These are phyloP conservation scores for Trypanosoma vivax DNA, from an alignment of 208 protist genomes.

Conservation along the genomic window DNA sequence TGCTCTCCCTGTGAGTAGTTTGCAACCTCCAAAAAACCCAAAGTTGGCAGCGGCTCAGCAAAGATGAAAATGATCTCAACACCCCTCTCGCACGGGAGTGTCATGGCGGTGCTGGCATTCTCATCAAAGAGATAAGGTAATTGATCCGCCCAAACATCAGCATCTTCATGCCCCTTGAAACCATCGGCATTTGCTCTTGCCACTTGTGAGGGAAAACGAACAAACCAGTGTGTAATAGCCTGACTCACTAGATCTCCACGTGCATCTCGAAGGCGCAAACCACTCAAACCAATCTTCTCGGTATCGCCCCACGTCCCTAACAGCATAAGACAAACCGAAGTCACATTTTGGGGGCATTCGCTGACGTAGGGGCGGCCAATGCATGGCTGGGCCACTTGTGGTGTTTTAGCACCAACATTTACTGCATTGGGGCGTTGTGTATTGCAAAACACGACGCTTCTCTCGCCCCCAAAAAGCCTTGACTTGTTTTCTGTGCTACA, in stretches of 20 bases:
- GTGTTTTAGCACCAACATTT: not conserved
- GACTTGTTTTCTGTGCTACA: not conserved
- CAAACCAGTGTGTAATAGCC: slow-evolving; percentile 19
- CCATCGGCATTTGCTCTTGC: not conserved
- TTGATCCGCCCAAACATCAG: slow-evolving; percentile 1
- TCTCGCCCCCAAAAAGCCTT: slow-evolving; percentile 7
- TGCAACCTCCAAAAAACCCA: slow-evolving; percentile 63
- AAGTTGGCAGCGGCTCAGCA: slow-evolving; percentile 22
- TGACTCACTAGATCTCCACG: slow-evolving; percentile 27
- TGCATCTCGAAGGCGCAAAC: slow-evolving; percentile 53
- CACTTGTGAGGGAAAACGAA: slow-evolving; percentile 31
- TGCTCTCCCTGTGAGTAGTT: slow-evolving; percentile 58
- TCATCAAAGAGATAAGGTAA: slow-evolving; percentile 39
- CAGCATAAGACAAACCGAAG: slow-evolving; percentile 43
- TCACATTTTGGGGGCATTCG: slow-evolving; percentile 29
- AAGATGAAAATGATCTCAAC: slow-evolving; percentile 61
- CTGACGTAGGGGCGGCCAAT: slow-evolving; percentile 4
- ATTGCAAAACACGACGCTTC: slow-evolving; percentile 1
- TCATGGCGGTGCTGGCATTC: slow-evolving; percentile 25
- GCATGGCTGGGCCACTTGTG: no score
- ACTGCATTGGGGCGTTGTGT: not conserved
- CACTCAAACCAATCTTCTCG: slow-evolving; percentile 40
- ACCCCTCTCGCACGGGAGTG: slow-evolving; percentile 38
- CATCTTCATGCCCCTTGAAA: slow-evolving; percentile 12
- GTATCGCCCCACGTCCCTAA: slow-evolving; percentile 69